Evolutionary conservation across 116 monocot species (phyloP).

Genomic region (Iris pallida): DNA sequence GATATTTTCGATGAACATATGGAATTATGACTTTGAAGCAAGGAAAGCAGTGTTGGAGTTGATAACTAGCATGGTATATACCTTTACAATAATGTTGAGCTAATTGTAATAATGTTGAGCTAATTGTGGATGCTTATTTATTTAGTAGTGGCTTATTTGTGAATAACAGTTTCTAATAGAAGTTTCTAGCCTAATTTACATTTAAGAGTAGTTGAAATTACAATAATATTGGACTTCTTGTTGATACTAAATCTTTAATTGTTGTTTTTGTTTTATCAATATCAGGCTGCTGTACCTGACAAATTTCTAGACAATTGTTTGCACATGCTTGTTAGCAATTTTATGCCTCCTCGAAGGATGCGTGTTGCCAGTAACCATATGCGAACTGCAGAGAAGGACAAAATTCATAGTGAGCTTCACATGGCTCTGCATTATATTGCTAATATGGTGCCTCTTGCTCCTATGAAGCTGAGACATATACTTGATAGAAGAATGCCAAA

Average conservation of each 20-base stretch:
- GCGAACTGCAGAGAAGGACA: constrained; percentile 45
- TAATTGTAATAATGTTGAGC: too few species aligned
- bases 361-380: constrained; percentile 10
- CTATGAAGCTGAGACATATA: constrained; percentile 55
- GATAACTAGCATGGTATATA: constrained; percentile 61
- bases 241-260: neutral
- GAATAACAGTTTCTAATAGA: too few species aligned
- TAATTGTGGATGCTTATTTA: too few species aligned
- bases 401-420: constrained; percentile 52
- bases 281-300: constrained; percentile 76
- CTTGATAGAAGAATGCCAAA: constrained; percentile 54
- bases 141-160: too few species aligned
- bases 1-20: constrained; percentile 70
- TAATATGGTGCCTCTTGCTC: constrained; percentile 67
- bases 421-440: constrained; percentile 50
- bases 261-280: neutral
- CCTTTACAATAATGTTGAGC: neutral
- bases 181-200: too few species aligned
- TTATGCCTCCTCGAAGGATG: constrained; percentile 42
- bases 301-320: constrained; percentile 68
- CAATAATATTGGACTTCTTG: too few species aligned
- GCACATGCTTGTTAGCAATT: constrained; percentile 82
- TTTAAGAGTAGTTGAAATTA: too few species aligned
- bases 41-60: constrained; percentile 66
- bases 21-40: constrained; percentile 52